Evolutionary conservation across 345 rosid genomes (phyloP).

Genomic region (Salix exigua): DNA sequence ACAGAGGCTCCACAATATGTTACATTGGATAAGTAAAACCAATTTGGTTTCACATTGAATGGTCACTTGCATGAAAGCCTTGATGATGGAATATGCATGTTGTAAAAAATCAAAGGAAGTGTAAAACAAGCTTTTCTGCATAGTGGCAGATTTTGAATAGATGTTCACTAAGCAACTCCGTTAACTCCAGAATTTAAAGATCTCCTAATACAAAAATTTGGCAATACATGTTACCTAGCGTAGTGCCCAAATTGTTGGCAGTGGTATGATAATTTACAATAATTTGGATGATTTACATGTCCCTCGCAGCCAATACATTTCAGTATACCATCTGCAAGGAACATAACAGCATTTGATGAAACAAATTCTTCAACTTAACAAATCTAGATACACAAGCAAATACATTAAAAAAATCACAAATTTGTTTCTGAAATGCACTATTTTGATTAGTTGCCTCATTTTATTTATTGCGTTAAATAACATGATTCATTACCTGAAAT

Average conservation of each 20-base stretch:
- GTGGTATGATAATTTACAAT: slow-evolving; percentile 56
- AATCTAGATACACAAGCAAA: background rate
- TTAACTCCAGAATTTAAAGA: slow-evolving; percentile 1
- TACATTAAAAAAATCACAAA: background rate
- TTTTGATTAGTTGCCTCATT: too few relatives aligned
- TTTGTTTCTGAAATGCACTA: too few relatives aligned
- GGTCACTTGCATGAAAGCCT: slow-evolving; percentile 1
- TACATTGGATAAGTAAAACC: background rate
- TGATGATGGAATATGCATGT: background rate
- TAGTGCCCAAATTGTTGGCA: slow-evolving; percentile 55
- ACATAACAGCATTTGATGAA: background rate
- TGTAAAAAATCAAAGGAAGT: background rate
- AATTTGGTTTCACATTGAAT: background rate
- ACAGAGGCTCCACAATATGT: background rate
- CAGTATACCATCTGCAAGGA: slow-evolving; percentile 48
- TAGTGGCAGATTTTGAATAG: background rate
- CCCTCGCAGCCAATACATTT: slow-evolving; percentile 50
- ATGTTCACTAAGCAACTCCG: background rate
- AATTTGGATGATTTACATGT: slow-evolving; percentile 23
- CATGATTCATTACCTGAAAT: slow-evolving; percentile 47
- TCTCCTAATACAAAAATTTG: slow-evolving; percentile 1
- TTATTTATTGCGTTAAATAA: background rate
- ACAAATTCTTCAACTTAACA: slow-evolving; percentile 4
- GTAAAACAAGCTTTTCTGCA: background rate
- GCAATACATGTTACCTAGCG: slow-evolving; percentile 40